A percentile compares a stretch with the other conserved stretches of the same genome.
phyloP scores from a whole-genome alignment of 108 stramenopile genomes.

The Schizochytrium sp. region DNA sequence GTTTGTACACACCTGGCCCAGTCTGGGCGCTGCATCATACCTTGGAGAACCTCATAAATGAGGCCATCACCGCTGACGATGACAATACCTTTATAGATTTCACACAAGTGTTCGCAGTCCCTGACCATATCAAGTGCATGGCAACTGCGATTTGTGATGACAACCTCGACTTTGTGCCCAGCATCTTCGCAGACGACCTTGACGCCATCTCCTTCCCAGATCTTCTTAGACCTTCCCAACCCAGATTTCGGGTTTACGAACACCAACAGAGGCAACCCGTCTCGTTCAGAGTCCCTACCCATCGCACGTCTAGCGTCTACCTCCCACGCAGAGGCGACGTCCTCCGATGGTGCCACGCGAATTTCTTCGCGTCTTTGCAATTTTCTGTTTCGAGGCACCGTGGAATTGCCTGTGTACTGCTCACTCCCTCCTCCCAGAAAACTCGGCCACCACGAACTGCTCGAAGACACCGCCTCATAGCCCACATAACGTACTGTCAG shows the following conservation, averaged over 20 bases:
- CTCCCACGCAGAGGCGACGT: background rate
- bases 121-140: conserved; percentile 19
- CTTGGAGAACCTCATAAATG: conserved; percentile 40
- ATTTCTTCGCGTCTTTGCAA: background rate
- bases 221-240: background rate
- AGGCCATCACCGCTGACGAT: conserved; percentile 42
- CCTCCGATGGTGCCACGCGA: background rate
- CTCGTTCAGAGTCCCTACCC: background rate
- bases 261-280: background rate
- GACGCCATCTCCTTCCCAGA: background rate
- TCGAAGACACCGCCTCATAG: background rate
- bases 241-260: conserved; percentile 29
- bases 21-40: conserved; percentile 28
- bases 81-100: conserved; percentile 36
- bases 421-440: background rate
- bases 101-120: conserved; percentile 20
- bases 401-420: background rate
- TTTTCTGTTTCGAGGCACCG: background rate
- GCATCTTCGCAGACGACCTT: conserved; percentile 5
- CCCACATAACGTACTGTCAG: background rate
- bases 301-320: background rate
- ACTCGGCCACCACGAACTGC: background rate
- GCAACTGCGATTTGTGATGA: conserved; percentile 4
- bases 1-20: conserved; percentile 40
- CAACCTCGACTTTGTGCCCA: conserved; percentile 22